These are phyloP conservation scores for Kockovaella imperatae DNA, from an alignment of 768 basidiomycete genomes.

Conservation along the genomic window DNA sequence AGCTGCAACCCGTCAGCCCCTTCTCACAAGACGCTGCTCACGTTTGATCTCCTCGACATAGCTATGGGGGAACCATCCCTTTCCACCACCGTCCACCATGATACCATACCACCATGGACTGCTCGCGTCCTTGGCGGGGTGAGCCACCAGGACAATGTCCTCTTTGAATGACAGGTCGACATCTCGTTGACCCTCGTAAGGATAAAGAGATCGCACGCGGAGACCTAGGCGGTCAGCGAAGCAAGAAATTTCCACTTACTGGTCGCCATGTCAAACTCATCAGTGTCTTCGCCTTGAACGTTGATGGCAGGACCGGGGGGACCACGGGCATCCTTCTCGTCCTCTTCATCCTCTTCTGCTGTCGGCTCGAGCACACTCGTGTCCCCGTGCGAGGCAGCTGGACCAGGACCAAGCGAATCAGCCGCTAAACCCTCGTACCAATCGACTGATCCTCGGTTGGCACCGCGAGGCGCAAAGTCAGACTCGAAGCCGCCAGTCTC, in stretches of 20 bases:
- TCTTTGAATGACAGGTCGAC: constrained; percentile 82
- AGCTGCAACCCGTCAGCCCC: constrained; percentile 31
- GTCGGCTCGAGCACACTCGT: constrained; percentile 44
- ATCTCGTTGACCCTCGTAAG: constrained; percentile 73
- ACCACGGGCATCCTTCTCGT: constrained; percentile 11
- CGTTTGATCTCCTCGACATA: constrained; percentile 72
- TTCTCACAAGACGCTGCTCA: constrained; percentile 46
- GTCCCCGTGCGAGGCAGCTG: constrained; percentile 41
- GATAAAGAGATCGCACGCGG: constrained; percentile 70
- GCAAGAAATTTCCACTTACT: constrained; percentile 31
- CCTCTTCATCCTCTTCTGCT: constrained; percentile 54
- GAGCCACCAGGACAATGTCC: constrained; percentile 66
- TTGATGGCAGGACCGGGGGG: constrained; percentile 5
- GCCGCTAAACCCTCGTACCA: constrained; percentile 86
- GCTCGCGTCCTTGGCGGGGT: constrained; percentile 71
- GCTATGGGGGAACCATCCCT: constrained; percentile 82
- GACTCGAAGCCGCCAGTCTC: constrained; percentile 11
- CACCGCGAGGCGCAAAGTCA: constrained; percentile 36
- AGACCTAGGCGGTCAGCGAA: constrained; percentile 50
- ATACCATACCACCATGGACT: constrained; percentile 94
- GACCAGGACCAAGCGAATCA: constrained; percentile 49
- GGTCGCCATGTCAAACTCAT: constrained; percentile 42
- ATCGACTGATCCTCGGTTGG: constrained; percentile 70
- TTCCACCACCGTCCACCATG: constrained; percentile 55
- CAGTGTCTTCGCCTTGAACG: constrained; percentile 39